Conservation (phyloP, 768 basidiomycete species). For the Kwoniella dejecticola region DNA sequence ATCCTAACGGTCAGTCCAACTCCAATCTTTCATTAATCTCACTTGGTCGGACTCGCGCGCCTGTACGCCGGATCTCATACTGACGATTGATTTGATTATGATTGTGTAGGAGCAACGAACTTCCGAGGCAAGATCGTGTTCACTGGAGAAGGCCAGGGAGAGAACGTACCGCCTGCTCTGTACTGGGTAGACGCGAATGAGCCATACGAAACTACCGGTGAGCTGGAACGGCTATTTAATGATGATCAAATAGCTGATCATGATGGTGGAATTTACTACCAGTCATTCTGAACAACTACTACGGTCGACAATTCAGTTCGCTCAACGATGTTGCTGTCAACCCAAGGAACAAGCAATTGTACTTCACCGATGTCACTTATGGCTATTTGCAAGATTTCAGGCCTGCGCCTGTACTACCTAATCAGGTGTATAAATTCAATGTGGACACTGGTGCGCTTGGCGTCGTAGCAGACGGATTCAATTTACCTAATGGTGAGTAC, state of each 20-base stretch:
- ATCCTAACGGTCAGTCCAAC: constrained; percentile 60
- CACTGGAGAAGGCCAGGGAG: constrained; percentile 68
- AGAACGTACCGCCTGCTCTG: constrained; percentile 63
- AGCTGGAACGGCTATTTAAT: constrained; percentile 9
- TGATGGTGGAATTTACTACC: background rate
- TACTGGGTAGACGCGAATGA: constrained; percentile 66
- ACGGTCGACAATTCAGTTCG: constrained; percentile 78
- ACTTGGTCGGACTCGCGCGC: constrained; percentile 60
- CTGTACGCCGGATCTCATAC: too few species aligned
- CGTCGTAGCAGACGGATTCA: constrained; percentile 76
- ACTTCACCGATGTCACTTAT: constrained; percentile 73
- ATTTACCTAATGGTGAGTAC: constrained; percentile 63
- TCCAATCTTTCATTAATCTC: background rate
- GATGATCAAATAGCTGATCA: too few species aligned
- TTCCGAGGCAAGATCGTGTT: constrained; percentile 65
- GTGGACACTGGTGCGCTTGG: constrained; percentile 66
- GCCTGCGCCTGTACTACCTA: constrained; percentile 66
- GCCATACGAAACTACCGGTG: constrained; percentile 66
- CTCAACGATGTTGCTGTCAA: constrained; percentile 77
- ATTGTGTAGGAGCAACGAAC: constrained; percentile 56
- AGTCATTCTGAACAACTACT: constrained; percentile 71
- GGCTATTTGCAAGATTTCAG: constrained; percentile 69
- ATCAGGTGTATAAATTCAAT: constrained; percentile 77
- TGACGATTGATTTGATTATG: background rate
- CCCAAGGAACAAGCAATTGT: constrained; percentile 66